A percentile compares a stretch with the other conserved stretches of the same genome.
phyloP scores from a whole-genome alignment of 805 yeast genomes.

The Ogataea salicorniae region DNA sequence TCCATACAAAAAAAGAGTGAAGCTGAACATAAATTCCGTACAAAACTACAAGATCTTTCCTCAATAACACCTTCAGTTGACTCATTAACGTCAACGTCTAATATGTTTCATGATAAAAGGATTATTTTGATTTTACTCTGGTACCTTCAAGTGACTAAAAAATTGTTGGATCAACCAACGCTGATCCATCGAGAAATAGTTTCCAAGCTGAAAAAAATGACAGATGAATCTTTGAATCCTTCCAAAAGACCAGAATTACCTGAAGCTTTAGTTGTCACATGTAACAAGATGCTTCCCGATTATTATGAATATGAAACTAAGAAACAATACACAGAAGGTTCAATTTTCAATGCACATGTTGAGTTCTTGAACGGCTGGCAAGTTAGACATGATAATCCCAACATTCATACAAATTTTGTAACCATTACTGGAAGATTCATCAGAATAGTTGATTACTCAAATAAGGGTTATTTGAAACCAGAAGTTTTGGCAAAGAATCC shows the following conservation, averaged over 20 bases:
- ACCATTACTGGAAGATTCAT: slow-evolving; percentile 20
- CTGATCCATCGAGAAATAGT: slow-evolving; percentile 13
- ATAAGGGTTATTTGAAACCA: slow-evolving; percentile 19
- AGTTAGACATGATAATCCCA: slow-evolving; percentile 25
- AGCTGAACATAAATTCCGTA: slow-evolving; percentile 9
- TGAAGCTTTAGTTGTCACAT: slow-evolving; percentile 24
- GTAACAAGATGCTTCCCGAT: slow-evolving; percentile 23
- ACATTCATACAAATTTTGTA: slow-evolving; percentile 25
- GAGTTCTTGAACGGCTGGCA: slow-evolving; percentile 33
- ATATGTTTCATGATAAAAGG: slow-evolving; percentile 27
- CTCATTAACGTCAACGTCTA: slow-evolving; percentile 11
- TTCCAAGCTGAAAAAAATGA: slow-evolving; percentile 4
- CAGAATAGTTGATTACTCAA: slow-evolving; percentile 20
- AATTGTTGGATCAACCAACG: slow-evolving; percentile 22
- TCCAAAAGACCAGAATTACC: slow-evolving; percentile 11
- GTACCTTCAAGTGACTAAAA: slow-evolving; percentile 26
- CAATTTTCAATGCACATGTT: slow-evolving; percentile 23
- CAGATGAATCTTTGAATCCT: slow-evolving; percentile 16
- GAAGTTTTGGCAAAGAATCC: slow-evolving; percentile 17
- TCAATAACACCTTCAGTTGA: slow-evolving; percentile 14
- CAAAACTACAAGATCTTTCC: slow-evolving; percentile 15
- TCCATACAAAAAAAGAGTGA: slow-evolving; percentile 8
- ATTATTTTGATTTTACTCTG: slow-evolving; percentile 26
- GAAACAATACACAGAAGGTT: slow-evolving; percentile 10
- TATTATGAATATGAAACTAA: slow-evolving; percentile 5